Evolutionary conservation across 225 moss, liverwort and hornwort species (phyloP).

Genomic region (Sphagnum contortum): DNA sequence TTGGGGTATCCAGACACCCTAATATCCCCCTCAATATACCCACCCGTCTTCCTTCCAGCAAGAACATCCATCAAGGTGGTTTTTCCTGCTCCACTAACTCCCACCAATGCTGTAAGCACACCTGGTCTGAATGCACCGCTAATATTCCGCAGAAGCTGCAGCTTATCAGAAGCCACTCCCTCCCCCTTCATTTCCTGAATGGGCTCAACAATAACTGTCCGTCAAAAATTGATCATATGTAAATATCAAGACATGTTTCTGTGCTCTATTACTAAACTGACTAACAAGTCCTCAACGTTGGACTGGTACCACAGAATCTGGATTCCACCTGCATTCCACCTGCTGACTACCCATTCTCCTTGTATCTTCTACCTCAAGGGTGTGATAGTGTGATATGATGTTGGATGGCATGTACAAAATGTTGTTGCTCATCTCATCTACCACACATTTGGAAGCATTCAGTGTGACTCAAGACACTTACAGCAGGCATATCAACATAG

Average conservation of each 20-base stretch:
- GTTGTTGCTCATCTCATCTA: too few relatives aligned
- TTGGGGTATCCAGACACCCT: slow-evolving; percentile 82
- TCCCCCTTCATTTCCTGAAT: slow-evolving; percentile 85
- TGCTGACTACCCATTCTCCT: too few relatives aligned
- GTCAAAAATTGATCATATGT: too few relatives aligned
- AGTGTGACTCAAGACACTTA: slow-evolving; percentile 11
- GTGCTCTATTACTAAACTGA: too few relatives aligned
- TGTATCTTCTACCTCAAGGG: too few relatives aligned
- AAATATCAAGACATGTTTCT: not conserved
- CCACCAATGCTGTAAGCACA: slow-evolving; percentile 84
- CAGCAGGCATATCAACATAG: slow-evolving; percentile 88
- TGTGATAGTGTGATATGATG: too few relatives aligned
- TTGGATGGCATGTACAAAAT: too few relatives aligned
- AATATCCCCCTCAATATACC: slow-evolving; percentile 81
- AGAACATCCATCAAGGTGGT: slow-evolving; percentile 88
- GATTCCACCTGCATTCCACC: too few relatives aligned
- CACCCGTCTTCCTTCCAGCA: slow-evolving; percentile 87
- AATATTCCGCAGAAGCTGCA: slow-evolving; percentile 69
- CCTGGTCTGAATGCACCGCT: slow-evolving; percentile 94
- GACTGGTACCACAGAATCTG: too few relatives aligned
- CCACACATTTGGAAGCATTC: too few relatives aligned
- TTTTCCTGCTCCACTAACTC: slow-evolving; percentile 92
- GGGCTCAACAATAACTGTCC: not conserved
- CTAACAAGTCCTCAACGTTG: too few relatives aligned
- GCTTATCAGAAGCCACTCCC: slow-evolving; percentile 65